Conservation (phyloP, 345 rosid genomes). For the Linum lewisii region DNA sequence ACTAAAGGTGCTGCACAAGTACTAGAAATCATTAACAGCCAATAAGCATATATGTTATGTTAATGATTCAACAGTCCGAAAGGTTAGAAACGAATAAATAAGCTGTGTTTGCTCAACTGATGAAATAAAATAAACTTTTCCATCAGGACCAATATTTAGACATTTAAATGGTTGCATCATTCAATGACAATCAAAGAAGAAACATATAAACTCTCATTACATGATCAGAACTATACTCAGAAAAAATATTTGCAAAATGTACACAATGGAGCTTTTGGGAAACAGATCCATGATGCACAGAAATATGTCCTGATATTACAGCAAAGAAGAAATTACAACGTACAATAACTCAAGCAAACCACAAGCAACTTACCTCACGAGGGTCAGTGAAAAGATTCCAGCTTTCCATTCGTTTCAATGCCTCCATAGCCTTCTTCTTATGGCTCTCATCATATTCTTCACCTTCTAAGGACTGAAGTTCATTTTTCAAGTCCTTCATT, state of each 20-base stretch:
- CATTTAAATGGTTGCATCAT: too few species aligned
- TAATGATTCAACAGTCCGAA: neutral
- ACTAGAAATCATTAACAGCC: neutral
- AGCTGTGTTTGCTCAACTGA: neutral
- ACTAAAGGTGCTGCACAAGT: neutral
- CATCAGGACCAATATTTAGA: too few species aligned
- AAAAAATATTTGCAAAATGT: too few species aligned
- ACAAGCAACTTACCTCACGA: conserved; percentile 45
- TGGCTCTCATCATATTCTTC: conserved; percentile 79
- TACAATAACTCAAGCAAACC: conserved; percentile 5
- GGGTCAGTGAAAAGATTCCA: conserved; percentile 92
- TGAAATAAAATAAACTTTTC: too few species aligned
- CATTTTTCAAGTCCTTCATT: conserved; percentile 85
- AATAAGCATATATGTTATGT: too few species aligned
- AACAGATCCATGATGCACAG: neutral
- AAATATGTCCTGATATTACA: neutral
- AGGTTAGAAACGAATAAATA: neutral
- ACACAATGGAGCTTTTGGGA: neutral
- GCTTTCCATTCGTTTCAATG: conserved; percentile 78
- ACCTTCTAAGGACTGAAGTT: conserved; percentile 87
- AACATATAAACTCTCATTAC: neutral
- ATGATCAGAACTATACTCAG: neutral
- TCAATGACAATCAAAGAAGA: too few species aligned
- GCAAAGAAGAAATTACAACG: conserved; percentile 13
- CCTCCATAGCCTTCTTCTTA: conserved; percentile 71